phyloP scores from a whole-genome alignment of 192 early-diverging fungal species.

The Haplosporangium gracile region DNA sequence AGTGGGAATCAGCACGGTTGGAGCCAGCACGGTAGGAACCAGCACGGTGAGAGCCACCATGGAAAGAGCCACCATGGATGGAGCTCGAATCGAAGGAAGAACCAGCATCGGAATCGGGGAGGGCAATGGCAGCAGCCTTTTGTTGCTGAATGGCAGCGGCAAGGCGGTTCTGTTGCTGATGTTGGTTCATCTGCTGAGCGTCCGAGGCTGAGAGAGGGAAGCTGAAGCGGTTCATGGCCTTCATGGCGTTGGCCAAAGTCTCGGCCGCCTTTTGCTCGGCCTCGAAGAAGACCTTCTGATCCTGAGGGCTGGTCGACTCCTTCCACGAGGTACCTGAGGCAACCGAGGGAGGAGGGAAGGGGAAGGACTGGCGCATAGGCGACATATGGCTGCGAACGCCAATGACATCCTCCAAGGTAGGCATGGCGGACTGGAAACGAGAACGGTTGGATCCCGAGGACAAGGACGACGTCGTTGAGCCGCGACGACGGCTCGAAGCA shows the following conservation, averaged over 20 bases:
- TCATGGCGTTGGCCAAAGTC: constrained; percentile 51
- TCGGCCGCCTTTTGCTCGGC: constrained; percentile 54
- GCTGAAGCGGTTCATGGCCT: constrained; percentile 52
- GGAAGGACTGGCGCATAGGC: constrained; percentile 45
- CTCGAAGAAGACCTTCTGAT: constrained; percentile 48
- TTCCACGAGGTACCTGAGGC: constrained; percentile 40
- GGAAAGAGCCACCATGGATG: constrained; percentile 11
- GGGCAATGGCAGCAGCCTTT: constrained; percentile 40
- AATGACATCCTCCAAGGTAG: constrained; percentile 30
- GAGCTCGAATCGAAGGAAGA: constrained; percentile 5
- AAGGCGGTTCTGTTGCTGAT: constrained; percentile 35
- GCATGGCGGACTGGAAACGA: constrained; percentile 39
- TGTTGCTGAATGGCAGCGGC: constrained; percentile 39
- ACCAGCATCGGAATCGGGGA: constrained; percentile 44
- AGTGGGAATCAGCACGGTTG: background rate
- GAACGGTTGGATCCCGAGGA: constrained; percentile 45
- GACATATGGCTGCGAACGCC: constrained; percentile 30
- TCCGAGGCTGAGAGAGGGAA: constrained; percentile 39
- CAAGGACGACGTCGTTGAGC: constrained; percentile 42
- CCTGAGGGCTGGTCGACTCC: constrained; percentile 37
- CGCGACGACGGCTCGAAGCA: constrained; percentile 43
- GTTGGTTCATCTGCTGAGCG: constrained; percentile 29
- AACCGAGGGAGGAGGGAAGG: constrained; percentile 25
- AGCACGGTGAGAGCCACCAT: constrained; percentile 12
- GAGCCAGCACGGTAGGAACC: constrained; percentile 7